Evolutionary conservation across 2,329 filamentous ascomycete genomes (phyloP).

Genomic region (Xylaria sp.): DNA sequence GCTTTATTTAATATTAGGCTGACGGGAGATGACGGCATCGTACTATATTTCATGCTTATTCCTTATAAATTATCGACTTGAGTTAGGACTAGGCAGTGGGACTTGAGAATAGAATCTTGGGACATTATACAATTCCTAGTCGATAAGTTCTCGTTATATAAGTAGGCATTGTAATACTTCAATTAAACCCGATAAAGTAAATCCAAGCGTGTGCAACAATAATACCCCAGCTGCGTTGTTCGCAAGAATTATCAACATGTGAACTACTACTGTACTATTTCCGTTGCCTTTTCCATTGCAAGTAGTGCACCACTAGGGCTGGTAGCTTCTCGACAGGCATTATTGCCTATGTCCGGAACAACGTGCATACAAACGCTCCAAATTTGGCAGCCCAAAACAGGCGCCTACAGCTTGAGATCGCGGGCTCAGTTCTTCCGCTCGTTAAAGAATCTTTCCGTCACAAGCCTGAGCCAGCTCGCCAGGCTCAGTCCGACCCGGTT

Average conservation of each 20-base stretch:
- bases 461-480: too few species aligned
- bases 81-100: background rate
- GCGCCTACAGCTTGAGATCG: background rate
- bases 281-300: background rate
- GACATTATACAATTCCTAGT: background rate
- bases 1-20: constrained; percentile 23
- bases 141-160: background rate
- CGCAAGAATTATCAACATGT: constrained; percentile 3
- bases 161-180: background rate
- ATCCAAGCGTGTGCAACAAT: background rate
- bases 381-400: background rate
- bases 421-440: background rate
- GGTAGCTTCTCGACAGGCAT: background rate
- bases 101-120: background rate
- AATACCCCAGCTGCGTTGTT: background rate
- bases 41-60: background rate
- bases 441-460: background rate
- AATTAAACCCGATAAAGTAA: background rate
- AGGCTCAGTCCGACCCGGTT: background rate
- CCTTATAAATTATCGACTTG: background rate
- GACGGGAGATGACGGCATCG: constrained; percentile 27
- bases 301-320: background rate
- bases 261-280: background rate
- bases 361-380: background rate
- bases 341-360: background rate